phyloP scores from a whole-genome alignment of 192 early-diverging fungal species.

The Funneliformis mosseae region DNA sequence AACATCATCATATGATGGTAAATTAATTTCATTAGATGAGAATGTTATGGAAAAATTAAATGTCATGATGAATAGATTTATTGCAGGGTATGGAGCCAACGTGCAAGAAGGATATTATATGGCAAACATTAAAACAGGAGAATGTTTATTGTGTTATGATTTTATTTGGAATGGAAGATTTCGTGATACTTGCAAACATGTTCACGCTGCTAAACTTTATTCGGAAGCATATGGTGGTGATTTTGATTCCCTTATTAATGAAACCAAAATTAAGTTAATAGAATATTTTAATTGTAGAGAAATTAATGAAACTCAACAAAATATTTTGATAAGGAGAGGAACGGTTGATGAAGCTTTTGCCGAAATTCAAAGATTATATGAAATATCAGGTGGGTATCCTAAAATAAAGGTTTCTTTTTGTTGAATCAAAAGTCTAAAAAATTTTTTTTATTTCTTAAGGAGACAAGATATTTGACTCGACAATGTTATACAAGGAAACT shows the following conservation, averaged over 20 bases:
- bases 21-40: not conserved
- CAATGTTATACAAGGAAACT: not conserved
- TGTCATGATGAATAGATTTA: slow-evolving; percentile 15
- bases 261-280: slow-evolving; percentile 10
- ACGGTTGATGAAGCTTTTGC: not conserved
- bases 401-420: not conserved
- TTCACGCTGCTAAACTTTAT: not conserved
- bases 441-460: not conserved
- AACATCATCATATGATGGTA: slow-evolving; percentile 17
- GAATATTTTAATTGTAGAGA: slow-evolving; percentile 13
- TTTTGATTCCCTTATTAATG: not conserved
- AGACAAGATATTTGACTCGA: slow-evolving; percentile 15
- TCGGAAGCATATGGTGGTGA: slow-evolving; percentile 11
- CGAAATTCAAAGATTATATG: not conserved
- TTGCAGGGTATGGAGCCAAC: not conserved
- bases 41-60: slow-evolving; percentile 11
- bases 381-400: not conserved
- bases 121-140: slow-evolving; percentile 12
- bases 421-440: not conserved
- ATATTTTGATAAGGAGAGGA: not conserved
- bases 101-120: not conserved
- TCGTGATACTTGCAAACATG: slow-evolving; percentile 14
- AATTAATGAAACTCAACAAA: not conserved
- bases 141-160: slow-evolving; percentile 10
- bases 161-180: slow-evolving; percentile 17